These are phyloP conservation scores for Zygosaccharomyces bailii DNA, from an alignment of 805 yeast genomes.

Conservation along the genomic window DNA sequence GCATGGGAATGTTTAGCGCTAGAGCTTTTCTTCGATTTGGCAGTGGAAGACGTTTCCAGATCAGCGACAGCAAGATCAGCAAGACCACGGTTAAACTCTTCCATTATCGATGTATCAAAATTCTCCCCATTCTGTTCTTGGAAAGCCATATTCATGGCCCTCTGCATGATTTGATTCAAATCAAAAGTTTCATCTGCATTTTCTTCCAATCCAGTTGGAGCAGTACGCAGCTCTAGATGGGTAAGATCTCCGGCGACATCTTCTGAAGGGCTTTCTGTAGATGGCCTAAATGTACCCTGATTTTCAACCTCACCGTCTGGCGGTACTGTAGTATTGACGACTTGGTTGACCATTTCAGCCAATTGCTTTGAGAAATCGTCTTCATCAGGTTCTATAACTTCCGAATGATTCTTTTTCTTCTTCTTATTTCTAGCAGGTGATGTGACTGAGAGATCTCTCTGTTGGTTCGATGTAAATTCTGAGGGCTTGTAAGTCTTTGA, in stretches of 20 bases:
- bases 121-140: slow-evolving; percentile 40
- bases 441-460: neutral
- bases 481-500: slow-evolving; percentile 3
- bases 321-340: slow-evolving; percentile 40
- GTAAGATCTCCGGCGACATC: slow-evolving; percentile 10
- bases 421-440: slow-evolving; percentile 18
- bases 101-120: slow-evolving; percentile 25
- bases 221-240: slow-evolving; percentile 12
- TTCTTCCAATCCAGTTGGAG: slow-evolving; percentile 8
- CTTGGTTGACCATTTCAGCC: slow-evolving; percentile 54
- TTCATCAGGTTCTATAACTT: slow-evolving; percentile 13
- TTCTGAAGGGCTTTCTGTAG: neutral
- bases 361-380: slow-evolving; percentile 50
- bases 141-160: slow-evolving; percentile 74
- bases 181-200: slow-evolving; percentile 48
- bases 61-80: slow-evolving; percentile 24
- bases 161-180: slow-evolving; percentile 69
- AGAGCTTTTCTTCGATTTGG: slow-evolving; percentile 29
- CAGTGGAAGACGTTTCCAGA: slow-evolving; percentile 16
- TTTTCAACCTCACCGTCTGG: neutral
- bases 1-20: slow-evolving; percentile 16
- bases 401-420: slow-evolving; percentile 23
- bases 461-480: neutral
- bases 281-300: neutral
- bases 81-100: slow-evolving; percentile 30